Percentiles rank a stretch among this genome's conserved stretches.
Conservation (phyloP, 108 stramenopile genomes). For the Cyclotella choctawhatcheeana region DNA sequence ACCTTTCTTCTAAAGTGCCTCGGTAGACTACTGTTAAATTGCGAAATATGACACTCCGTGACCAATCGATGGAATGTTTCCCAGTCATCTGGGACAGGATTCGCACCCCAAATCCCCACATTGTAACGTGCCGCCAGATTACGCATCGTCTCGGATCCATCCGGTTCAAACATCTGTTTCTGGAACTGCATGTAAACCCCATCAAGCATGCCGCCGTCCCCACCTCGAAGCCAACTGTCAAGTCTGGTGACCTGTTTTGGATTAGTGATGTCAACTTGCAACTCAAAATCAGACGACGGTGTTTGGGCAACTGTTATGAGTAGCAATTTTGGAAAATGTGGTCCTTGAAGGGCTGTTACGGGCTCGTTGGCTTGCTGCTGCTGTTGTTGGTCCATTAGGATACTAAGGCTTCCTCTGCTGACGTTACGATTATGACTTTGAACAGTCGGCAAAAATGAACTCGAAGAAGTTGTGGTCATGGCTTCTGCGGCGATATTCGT, state of each 20-base stretch:
- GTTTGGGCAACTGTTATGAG: constrained; percentile 38
- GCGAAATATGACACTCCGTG: constrained; percentile 49
- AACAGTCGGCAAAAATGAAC: constrained; percentile 32
- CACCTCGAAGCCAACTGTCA: constrained; percentile 41
- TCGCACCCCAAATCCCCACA: constrained; percentile 52
- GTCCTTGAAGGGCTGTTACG: background rate
- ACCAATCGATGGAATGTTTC: constrained; percentile 50
- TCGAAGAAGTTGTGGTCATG: constrained; percentile 14
- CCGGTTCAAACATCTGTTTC: constrained; percentile 39
- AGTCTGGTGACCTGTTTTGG: constrained; percentile 27
- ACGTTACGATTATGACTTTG: background rate
- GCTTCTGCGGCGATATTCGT: constrained; percentile 28
- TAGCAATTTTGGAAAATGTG: constrained; percentile 42
- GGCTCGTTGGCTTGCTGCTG: background rate
- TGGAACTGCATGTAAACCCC: constrained; percentile 58
- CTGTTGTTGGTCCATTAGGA: constrained; percentile 19
- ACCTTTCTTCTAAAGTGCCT: constrained; percentile 42
- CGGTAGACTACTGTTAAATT: constrained; percentile 47
- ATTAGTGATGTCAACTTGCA: constrained; percentile 48
- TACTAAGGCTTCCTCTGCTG: constrained; percentile 7
- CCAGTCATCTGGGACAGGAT: constrained; percentile 50
- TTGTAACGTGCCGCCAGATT: constrained; percentile 32
- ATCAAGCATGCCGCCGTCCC: constrained; percentile 46
- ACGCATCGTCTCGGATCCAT: constrained; percentile 42
- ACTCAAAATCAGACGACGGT: constrained; percentile 30